A percentile compares a stretch with the other conserved stretches of the same genome.
phyloP scores from a whole-genome alignment of 2,329 filamentous ascomycete genomes.

The Ceratocystis diversiconidia region DNA sequence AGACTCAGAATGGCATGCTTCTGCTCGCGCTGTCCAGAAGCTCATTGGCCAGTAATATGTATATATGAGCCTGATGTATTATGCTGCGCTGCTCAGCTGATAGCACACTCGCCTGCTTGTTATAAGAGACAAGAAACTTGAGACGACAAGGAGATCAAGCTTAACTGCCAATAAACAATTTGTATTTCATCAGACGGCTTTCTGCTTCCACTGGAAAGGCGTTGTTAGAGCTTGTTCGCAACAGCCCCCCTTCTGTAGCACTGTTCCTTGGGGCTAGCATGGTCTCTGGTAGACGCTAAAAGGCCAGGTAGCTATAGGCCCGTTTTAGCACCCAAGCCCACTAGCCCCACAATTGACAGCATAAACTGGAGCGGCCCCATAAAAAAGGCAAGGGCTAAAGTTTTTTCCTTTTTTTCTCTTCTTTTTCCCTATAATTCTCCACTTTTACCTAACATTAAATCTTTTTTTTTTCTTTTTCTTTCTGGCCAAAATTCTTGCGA shows the following conservation, averaged over 20 bases:
- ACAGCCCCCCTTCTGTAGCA: too few species aligned
- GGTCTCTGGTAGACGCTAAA: too few species aligned
- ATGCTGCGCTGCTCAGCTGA: neutral
- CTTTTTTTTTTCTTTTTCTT: neutral
- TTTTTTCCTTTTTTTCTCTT: neutral
- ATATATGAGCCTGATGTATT: neutral
- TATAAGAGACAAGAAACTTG: conserved; percentile 1
- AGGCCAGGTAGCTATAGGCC: too few species aligned
- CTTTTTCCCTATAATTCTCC: neutral
- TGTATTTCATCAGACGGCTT: neutral
- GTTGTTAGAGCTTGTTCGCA: neutral
- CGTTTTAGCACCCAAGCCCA: too few species aligned
- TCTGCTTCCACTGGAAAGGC: neutral
- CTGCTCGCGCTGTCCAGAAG: too few species aligned
- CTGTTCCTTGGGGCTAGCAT: too few species aligned
- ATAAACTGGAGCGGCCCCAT: too few species aligned
- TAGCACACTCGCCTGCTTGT: neutral
- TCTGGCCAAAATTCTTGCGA: neutral
- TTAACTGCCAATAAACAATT: neutral
- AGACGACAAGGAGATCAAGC: neutral
- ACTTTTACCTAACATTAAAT: neutral
- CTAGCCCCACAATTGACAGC: too few species aligned
- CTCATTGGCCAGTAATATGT: neutral
- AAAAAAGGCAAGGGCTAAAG: neutral
- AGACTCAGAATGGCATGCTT: too few species aligned